Evolutionary conservation across 192 early-diverging fungal genomes (phyloP).

Genomic region (Linnemannia hyalina): DNA sequence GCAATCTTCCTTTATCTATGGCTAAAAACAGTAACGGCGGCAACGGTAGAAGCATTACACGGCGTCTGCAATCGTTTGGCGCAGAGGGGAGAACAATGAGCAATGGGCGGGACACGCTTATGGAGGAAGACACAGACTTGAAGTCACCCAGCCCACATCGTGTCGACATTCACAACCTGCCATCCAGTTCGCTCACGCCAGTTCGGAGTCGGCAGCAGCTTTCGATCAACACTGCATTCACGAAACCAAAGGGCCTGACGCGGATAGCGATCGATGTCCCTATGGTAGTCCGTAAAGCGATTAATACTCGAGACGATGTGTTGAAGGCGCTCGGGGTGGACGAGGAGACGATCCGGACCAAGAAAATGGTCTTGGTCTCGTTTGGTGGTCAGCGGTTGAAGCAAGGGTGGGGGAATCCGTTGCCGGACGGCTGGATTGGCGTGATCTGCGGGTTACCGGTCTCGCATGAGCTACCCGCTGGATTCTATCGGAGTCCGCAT

Average conservation of each 20-base stretch:
- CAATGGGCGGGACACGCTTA: background rate
- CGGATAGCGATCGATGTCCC: conserved; percentile 69
- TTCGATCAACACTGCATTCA: conserved; percentile 2
- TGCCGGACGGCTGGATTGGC: conserved; percentile 70
- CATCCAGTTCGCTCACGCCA: background rate
- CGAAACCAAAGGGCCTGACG: background rate
- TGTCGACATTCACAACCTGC: background rate
- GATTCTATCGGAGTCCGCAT: conserved; percentile 65
- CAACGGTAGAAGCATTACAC: background rate
- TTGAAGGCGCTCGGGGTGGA: conserved; percentile 62
- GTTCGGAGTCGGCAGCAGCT: background rate
- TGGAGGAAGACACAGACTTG: background rate
- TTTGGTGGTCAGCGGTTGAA: conserved; percentile 69
- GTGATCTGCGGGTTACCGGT: conserved; percentile 69
- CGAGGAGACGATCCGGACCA: conserved; percentile 56
- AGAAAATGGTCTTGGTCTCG: conserved; percentile 64
- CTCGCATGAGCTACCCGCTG: conserved; percentile 55
- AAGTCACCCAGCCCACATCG: background rate
- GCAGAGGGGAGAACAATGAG: background rate
- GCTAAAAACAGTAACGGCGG: background rate
- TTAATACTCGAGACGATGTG: conserved; percentile 59
- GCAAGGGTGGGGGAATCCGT: conserved; percentile 62
- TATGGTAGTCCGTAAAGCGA: conserved; percentile 65
- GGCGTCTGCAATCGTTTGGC: too few relatives aligned
- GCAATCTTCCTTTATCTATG: background rate